Evolutionary conservation across 208 protist genomes (phyloP).

Genomic region (Leishmania braziliensis): DNA sequence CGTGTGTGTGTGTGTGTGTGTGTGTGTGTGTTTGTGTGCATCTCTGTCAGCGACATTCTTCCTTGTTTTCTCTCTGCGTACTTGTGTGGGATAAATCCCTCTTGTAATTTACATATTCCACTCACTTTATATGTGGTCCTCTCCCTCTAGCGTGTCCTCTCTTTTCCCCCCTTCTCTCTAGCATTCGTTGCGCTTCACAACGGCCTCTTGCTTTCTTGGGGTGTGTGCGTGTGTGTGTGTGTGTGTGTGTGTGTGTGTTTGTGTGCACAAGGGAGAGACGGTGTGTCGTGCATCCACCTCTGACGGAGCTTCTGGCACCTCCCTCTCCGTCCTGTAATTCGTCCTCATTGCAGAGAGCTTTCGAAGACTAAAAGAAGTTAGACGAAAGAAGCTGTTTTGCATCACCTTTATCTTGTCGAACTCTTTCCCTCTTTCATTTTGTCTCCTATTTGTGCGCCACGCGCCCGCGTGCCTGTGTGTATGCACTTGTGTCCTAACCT

Average conservation of each 20-base stretch:
- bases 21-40: background rate
- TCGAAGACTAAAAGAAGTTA: background rate
- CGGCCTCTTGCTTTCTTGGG: background rate
- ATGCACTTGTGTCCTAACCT: background rate
- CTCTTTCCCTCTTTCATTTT: background rate
- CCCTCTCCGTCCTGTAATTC: background rate
- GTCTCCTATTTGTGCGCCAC: background rate
- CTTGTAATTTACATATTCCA: background rate
- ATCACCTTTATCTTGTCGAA: background rate
- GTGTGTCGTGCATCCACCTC: background rate
- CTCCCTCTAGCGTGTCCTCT: background rate
- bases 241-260: background rate
- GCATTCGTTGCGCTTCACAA: background rate
- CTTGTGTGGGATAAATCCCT: background rate
- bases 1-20: slow-evolving; percentile 5
- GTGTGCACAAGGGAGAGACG: background rate
- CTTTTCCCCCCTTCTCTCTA: background rate
- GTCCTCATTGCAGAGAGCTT: background rate
- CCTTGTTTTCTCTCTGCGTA: background rate
- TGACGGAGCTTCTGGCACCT: background rate
- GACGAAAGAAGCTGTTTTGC: background rate
- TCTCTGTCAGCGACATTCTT: background rate
- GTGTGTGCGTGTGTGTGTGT: background rate
- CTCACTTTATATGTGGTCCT: background rate
- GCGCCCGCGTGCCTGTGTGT: background rate